A percentile compares a stretch with the other conserved stretches of the same genome.
These are phyloP conservation scores for Neurospora sp. DNA, from an alignment of 495 filamentous ascomycete species.

Conservation along the genomic window DNA sequence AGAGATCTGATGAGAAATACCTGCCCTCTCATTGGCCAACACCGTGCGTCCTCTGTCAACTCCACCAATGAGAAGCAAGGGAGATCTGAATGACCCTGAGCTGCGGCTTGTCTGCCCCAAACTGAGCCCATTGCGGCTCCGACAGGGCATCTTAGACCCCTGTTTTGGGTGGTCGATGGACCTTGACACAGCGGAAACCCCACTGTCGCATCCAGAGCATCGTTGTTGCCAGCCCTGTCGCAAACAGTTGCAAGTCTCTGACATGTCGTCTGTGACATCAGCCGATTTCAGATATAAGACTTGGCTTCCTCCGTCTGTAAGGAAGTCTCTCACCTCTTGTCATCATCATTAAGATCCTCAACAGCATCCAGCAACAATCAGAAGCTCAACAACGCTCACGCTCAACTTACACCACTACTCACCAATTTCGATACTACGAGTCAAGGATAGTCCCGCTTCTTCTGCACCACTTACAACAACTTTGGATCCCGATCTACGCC, in stretches of 20 bases:
- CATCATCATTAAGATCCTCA: background rate
- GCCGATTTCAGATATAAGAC: background rate
- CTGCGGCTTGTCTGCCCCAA: background rate
- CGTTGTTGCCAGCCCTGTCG: background rate
- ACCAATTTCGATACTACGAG: background rate
- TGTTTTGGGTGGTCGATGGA: background rate
- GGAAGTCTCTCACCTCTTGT: background rate
- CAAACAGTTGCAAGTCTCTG: background rate
- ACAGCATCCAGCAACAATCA: background rate
- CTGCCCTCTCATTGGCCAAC: slow-evolving; percentile 8
- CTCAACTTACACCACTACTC: background rate
- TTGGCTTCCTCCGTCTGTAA: background rate
- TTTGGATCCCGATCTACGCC: background rate
- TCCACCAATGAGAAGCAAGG: slow-evolving; percentile 7
- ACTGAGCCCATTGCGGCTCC: too few species aligned
- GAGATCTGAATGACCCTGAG: background rate
- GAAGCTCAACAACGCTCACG: background rate
- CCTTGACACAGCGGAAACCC: background rate
- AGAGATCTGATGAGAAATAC: slow-evolving; percentile 19
- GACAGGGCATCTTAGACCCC: background rate
- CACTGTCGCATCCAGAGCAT: background rate
- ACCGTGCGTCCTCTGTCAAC: background rate
- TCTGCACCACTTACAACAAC: background rate
- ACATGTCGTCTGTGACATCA: background rate
- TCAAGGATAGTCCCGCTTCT: background rate